Base-by-base conservation (phyloP, 352 stramenopile genomes). In the Ophiocytium majus region DNA sequence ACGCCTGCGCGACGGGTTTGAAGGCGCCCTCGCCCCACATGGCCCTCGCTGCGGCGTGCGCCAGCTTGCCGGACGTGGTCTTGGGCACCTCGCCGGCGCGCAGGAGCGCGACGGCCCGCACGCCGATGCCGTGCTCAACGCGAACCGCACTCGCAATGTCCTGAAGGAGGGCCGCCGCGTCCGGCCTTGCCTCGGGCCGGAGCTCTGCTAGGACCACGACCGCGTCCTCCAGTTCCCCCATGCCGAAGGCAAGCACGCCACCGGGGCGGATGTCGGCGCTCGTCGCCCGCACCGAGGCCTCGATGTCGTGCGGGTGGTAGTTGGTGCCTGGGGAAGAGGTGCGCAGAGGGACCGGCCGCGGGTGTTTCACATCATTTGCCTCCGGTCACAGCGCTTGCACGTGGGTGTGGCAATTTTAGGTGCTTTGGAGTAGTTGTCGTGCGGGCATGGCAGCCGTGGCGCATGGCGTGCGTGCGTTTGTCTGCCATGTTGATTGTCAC, bases 241-340 rank as follows among this genome's bases (percentile, higher is more conserved):
- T 71, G 34, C 36, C 43, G n/a, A 82, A 82, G 43, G 36, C 76
- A 14, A 57, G 36, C 33, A 82, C 50, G 76, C 76, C 50, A 36
- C 76, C 76, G 35, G 76, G 76, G 36, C 76, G 76, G 10, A 82
- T 57, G 33, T 82, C 33, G 14, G 50, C 33, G 43, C 33, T 64
- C 0, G 36, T 36, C 9, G 34, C 34, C 33, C 63, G 36, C 34
- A 82, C 76, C 1, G 63, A 32, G 43, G 43, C 43, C 43, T 57
- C 43, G 5, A 57, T 57, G 43, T 57, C 43, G 43, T 57, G 43
- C 43, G 97, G 97, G 87, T 99, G 99, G 89, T 99, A 95, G 90
- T 99, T 99, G 0, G 94, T 91, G 10, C 97, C 97, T 31, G 43
- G 5, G 43, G 5, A 14, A 57, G 5, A 14, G 5, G 43, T 57